phyloP scores from a whole-genome alignment of 768 basidiomycete species.

The Panellus pusillus region DNA sequence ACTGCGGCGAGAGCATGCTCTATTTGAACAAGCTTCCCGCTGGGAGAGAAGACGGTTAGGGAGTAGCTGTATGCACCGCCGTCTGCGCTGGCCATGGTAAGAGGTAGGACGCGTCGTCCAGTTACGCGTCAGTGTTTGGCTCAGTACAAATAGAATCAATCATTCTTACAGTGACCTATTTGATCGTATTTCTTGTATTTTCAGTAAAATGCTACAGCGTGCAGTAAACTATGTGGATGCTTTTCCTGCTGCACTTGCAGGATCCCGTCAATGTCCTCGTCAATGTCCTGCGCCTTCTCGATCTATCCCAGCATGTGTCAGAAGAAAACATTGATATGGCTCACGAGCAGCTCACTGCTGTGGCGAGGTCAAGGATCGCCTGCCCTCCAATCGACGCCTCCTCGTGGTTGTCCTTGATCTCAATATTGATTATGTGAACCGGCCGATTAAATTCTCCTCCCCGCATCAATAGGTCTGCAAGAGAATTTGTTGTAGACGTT shows the following conservation, averaged over 20 bases:
- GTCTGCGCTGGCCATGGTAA: constrained; percentile 75
- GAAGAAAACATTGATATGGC: constrained; percentile 15
- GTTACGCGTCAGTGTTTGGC: constrained; percentile 15
- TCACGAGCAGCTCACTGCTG: constrained; percentile 61
- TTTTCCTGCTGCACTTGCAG: constrained; percentile 82
- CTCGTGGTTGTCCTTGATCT: constrained; percentile 99
- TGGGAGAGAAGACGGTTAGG: constrained; percentile 98
- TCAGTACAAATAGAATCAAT: constrained; percentile 17
- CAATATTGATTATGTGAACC: constrained; percentile 95
- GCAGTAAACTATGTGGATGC: constrained; percentile 89
- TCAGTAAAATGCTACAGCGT: constrained; percentile 91
- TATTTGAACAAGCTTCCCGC: constrained; percentile 98
- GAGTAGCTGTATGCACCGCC: constrained; percentile 93
- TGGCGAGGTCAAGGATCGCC: constrained; percentile 89
- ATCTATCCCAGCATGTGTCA: constrained; percentile 52
- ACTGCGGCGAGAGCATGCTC: constrained; percentile 99
- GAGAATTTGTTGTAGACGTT: not conserved
- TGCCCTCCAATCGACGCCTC: constrained; percentile 95
- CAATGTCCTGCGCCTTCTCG: constrained; percentile 81
- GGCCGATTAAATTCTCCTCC: constrained; percentile 93
- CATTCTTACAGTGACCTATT: too few relatives aligned
- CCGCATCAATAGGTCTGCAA: constrained; percentile 74
- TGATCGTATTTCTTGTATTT: too few relatives aligned
- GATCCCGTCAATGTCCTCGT: constrained; percentile 87
- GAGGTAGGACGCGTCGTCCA: constrained; percentile 25